These are phyloP conservation scores for Fomitopsis serialis DNA, from an alignment of 768 basidiomycete genomes.

Conservation along the genomic window DNA sequence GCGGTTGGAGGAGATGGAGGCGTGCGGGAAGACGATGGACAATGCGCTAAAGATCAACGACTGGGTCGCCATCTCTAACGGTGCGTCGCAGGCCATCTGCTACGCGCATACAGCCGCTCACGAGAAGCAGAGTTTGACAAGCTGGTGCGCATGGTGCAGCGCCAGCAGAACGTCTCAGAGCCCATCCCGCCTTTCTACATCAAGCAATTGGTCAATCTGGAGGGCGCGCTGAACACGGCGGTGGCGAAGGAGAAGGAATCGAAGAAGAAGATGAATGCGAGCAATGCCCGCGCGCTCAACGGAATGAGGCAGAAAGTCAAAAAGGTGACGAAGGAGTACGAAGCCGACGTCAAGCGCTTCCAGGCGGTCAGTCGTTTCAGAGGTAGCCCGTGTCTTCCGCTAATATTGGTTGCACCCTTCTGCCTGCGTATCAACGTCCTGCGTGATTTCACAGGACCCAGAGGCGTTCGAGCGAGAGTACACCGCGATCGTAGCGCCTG, in stretches of 20 bases:
- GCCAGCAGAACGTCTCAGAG: conserved; percentile 80
- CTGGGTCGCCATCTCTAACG: conserved; percentile 88
- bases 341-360: conserved; percentile 72
- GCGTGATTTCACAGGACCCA: conserved; percentile 61
- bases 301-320: conserved; percentile 98
- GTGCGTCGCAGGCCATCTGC: conserved; percentile 35
- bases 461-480: conserved; percentile 83
- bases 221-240: conserved; percentile 66
- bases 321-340: conserved; percentile 87
- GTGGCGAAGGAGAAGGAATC: conserved; percentile 85
- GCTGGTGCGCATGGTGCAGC: conserved; percentile 81
- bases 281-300: conserved; percentile 88
- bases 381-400: not conserved
- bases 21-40: conserved; percentile 84
- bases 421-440: not conserved
- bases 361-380: conserved; percentile 51
- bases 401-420: not conserved
- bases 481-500: conserved; percentile 43
- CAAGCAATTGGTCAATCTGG: conserved; percentile 68
- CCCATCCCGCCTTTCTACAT: conserved; percentile 85
- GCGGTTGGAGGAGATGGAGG: conserved; percentile 92
- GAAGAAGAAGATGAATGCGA: conserved; percentile 95
- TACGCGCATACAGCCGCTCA: conserved; percentile 1
- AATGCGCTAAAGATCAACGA: conserved; percentile 96
- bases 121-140: conserved; percentile 90